These are phyloP conservation scores for Sclerotinia minor DNA, from an alignment of 2,329 filamentous ascomycete species.

Conservation along the genomic window DNA sequence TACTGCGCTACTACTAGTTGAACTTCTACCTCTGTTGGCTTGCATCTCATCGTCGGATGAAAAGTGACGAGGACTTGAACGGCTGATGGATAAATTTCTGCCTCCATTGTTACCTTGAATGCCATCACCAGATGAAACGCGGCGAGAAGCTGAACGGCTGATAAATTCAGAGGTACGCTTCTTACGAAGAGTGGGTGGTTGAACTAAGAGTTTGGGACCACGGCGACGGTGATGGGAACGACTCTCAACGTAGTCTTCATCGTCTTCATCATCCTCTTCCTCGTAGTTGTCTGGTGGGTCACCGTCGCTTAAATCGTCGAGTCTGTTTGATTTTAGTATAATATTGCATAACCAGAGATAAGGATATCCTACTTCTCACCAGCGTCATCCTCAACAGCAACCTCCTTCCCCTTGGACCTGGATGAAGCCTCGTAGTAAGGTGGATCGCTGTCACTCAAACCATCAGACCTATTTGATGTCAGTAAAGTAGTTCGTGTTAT, in stretches of 20 bases:
- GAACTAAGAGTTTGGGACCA: background rate
- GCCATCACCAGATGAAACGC: background rate
- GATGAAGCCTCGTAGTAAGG: background rate
- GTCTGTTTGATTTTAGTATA: background rate
- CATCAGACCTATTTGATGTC: slow-evolving; percentile 6
- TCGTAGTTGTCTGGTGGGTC: background rate
- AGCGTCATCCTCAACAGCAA: background rate
- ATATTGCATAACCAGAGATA: background rate
- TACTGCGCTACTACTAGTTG: background rate
- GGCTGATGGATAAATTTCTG: background rate
- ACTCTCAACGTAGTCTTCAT: background rate
- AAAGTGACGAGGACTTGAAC: background rate
- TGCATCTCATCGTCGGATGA: background rate
- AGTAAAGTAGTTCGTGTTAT: background rate
- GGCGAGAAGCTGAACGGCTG: background rate
- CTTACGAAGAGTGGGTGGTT: background rate
- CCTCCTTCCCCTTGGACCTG: background rate
- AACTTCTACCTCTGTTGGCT: background rate
- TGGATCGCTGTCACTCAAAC: slow-evolving; percentile 6
- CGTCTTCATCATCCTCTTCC: background rate
- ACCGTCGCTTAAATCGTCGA: slow-evolving; percentile 1
- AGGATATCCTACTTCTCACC: background rate
- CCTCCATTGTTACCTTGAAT: background rate
- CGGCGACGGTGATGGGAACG: background rate
- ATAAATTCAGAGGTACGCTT: background rate